Evolutionary conservation across 345 rosid genomes (phyloP), one percentile per base, ranked within the genome.

Genomic region (Camelina hispida): DNA sequence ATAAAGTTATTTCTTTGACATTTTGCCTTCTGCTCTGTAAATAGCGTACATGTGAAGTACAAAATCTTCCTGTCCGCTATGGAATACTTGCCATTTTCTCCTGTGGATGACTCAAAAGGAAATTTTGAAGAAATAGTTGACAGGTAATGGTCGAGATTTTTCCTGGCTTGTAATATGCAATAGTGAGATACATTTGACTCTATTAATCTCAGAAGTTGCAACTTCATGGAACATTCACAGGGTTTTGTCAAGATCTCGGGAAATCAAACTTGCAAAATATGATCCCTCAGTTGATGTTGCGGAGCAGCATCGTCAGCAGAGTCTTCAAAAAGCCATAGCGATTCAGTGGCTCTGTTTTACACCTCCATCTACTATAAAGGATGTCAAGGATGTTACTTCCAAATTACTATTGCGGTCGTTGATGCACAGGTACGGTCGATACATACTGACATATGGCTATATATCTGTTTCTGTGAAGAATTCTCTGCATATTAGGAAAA

Each of bases 341-440:
- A 87, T 94, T 75, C 98, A 91, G 77, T 94, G 97, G 97, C 95
- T 94, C 66, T 94, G 98, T 86, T 94, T 94, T 80, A 90, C 96
- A 56, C 97, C 98, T 55, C 98, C 97, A 47, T 86, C 95, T 62
- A 90, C 96, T 52, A 89, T 87, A 80, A 62, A 82, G 43, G 74
- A 89, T 73, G 97, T 88, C 68, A 80, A 85, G 57, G 90, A 80
- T 62, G 81, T 90, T 71, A 83, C 94, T 72, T 74, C 84, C 64
- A 92, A 88, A 81, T 89, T 95, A 78, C 86, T 88, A 69, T 69
- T 84, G 81, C 88, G 84, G 76, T 96, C 99, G 34, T 85, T 95
- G 75, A 80, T 81, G 71, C 98, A 94, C 81, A 91, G 98, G 98
- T 93, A 87, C 9, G 25, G 56, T 34, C 59, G 22, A 22, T 59